Percentiles rank a stretch among this genome's conserved stretches.
These are phyloP conservation scores for Dendrostoma leiphaemia DNA, from an alignment of 2,329 filamentous ascomycete genomes.

Conservation along the genomic window DNA sequence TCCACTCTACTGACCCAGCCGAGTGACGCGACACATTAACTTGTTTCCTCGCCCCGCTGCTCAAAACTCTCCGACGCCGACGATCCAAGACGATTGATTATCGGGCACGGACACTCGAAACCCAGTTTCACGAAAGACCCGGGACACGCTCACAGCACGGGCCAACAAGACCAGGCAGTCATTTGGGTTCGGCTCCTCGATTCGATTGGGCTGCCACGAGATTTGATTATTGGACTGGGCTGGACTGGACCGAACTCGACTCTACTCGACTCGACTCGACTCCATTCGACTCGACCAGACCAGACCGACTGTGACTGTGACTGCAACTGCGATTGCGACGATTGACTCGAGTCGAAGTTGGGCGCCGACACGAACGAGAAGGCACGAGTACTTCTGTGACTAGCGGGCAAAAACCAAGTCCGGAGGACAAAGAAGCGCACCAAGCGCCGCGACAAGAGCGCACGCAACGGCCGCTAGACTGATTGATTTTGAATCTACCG, in stretches of 20 bases:
- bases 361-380: no score
- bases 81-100: background rate
- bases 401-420: background rate
- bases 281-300: no score
- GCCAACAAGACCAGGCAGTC: background rate
- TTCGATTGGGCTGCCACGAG: background rate
- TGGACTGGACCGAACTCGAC: background rate
- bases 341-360: no score
- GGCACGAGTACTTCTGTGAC: background rate
- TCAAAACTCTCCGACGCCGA: background rate
- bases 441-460: no score
- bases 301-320: no score
- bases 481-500: no score
- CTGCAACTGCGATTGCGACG: no score
- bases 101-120: background rate
- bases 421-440: background rate
- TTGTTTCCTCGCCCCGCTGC: constrained; percentile 1
- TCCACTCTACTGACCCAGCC: background rate
- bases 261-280: background rate
- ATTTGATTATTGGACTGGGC: background rate
- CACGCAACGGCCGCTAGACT: no score
- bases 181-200: background rate
- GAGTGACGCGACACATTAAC: constrained; percentile 3
- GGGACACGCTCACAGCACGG: background rate
- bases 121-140: no score